Evolutionary conservation across 108 stramenopile species (phyloP), one percentile per base, ranked within the genome.

Genomic region (Fragilariopsis cylindrus): DNA sequence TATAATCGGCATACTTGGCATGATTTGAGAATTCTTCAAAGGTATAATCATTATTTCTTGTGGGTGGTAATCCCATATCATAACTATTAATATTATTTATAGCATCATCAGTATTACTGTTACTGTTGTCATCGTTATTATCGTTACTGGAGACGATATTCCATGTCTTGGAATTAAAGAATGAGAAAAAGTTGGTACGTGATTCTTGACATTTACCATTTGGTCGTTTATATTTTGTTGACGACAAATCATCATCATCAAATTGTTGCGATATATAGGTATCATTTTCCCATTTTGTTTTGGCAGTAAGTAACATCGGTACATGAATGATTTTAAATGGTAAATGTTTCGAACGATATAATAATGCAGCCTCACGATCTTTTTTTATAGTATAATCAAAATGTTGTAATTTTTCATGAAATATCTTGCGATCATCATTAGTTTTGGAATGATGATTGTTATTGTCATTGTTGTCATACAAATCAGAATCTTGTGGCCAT

Each of bases 321-420:
- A 91, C 88, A 78, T 91, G 82, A 49, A 81, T 84, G 18, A 91
- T 68, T 65, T 91, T 91, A 64, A 91, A 91, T 1, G 90, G 90
- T 41, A 91, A 60, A 63, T 87, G 78, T 21, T 48, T 62, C 52
- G 87, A 64, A 16, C 86, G 77, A 66, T 83, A 91, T 12, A 75
- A 69, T 8, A 67, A n/a, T 41, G 90, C 90, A 43, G 75, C 71
- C 78, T 91, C 87, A 73, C 89, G 89, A 73, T 88, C 84, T 15
- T 53, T n/a, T n/a, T 12, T 0, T 1, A 57, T 79, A 78, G 52
- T 30, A 30, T 30, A 88, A 71, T 12, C 15, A 53, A 53, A n/a
- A 76, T 92, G 93, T 66, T 87, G 79, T 66, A 94, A 72, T 4
- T 73, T 72, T 80, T 93, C 92, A 1, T 30, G 30, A 30, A 30